Base-by-base conservation (phyloP, 768 basidiomycete species). In the Leucosporidium scottii region DNA sequence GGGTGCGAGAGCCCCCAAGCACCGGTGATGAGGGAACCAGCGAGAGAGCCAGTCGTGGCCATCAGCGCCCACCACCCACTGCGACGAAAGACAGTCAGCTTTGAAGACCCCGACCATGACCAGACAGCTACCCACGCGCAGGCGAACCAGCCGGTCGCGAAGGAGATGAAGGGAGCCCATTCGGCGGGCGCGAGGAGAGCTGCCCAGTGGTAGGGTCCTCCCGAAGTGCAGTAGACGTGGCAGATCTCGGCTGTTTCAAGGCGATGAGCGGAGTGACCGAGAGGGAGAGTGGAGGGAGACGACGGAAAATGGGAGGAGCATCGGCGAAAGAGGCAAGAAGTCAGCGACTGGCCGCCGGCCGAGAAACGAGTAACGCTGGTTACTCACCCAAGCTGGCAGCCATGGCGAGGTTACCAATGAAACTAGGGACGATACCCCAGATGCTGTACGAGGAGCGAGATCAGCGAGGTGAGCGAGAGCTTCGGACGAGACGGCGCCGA, bases 31-130 rank as follows among this genome's bases (percentile, higher is more conserved):
- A 72, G 34, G 1, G 36, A 15, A 13, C 56, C 67, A 1, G 65
- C 68, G 28, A 74, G 64, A 0, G 54, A 58, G 0, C 67, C 64
- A 2, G 67, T 64, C 0, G 68, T 74, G 1, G 70, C 73, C 27
- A 61, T 67, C 1, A 74, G 39, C 1, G 70, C 62, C 36, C 50
- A 49, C 73, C 73, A 74, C 0, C 73, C 73, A 15, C 39, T 44
- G 39, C 15, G 15, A 8, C 15, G 6, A 2, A 44, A 44, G 39
- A 10, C 13, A 8, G 39, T 44, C 39, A 44, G 39, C 13, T 15
- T 15, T 44, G 34, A 5, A 4, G 5, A 44, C 39, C 15, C 39
- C 34, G 34, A 4, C 34, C 34, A 34, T 34, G 34, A 34, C n/a
- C n/a, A n/a, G n/a, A n/a, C n/a, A n/a, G 34, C 34, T 34, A 44